Evolutionary conservation across 169 alveolate species (phyloP).

Genomic region (Plasmodium inui): DNA sequence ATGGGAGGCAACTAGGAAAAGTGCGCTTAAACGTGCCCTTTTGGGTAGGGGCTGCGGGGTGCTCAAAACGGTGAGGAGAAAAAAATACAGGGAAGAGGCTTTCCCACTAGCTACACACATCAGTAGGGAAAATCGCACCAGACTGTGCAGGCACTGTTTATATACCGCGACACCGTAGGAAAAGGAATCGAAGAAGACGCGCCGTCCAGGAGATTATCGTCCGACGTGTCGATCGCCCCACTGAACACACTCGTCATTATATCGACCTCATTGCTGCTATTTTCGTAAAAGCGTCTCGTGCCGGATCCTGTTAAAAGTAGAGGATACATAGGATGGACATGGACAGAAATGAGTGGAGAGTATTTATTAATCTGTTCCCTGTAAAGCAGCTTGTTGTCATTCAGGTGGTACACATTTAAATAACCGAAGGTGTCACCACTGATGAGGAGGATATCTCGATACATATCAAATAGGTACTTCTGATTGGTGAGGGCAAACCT

Average conservation of each 20-base stretch:
- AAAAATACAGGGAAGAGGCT: background rate
- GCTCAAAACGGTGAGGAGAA: background rate
- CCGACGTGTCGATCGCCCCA: background rate
- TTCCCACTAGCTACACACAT: background rate
- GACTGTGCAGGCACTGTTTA: slow-evolving; percentile 50
- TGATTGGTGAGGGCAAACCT: slow-evolving; percentile 65
- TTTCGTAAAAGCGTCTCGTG: slow-evolving; percentile 56
- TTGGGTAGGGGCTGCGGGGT: background rate
- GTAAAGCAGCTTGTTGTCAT: slow-evolving; percentile 9
- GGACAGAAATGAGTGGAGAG: slow-evolving; percentile 45
- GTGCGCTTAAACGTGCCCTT: no score
- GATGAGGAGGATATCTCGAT: slow-evolving; percentile 23
- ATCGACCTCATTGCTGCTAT: slow-evolving; percentile 15
- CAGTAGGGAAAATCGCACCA: background rate
- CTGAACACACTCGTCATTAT: slow-evolving; percentile 19
- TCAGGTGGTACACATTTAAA: slow-evolving; percentile 20
- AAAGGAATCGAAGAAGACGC: background rate
- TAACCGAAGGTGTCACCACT: slow-evolving; percentile 70
- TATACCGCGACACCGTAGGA: slow-evolving; percentile 2
- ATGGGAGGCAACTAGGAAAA: background rate
- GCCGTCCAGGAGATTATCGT: background rate
- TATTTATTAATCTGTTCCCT: slow-evolving; percentile 37
- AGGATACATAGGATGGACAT: slow-evolving; percentile 30
- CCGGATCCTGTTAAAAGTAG: slow-evolving; percentile 64
- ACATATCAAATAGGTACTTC: slow-evolving; percentile 50